phyloP scores from a whole-genome alignment of 2,329 filamentous ascomycete species.

The Colletotrichum tamarilloi region DNA sequence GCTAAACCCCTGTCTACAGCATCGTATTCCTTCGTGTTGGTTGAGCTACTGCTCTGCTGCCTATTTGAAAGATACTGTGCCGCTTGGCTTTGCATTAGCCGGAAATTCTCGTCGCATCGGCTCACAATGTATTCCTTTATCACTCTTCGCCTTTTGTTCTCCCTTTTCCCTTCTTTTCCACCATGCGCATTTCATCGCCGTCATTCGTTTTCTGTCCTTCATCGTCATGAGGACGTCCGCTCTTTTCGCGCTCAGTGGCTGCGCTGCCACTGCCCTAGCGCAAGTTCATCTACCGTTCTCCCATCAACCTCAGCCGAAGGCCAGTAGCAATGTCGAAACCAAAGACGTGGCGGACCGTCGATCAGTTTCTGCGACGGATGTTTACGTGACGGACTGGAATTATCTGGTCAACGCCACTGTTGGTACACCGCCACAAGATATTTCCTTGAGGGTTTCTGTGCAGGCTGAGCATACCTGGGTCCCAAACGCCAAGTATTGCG shows the following conservation, averaged over 20 bases:
- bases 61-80: conserved; percentile 11
- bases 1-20: conserved; percentile 13
- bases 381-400: background rate
- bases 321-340: background rate
- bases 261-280: conserved; percentile 2
- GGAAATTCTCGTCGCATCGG: background rate
- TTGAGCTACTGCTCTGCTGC: conserved; percentile 7
- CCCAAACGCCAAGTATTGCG: background rate
- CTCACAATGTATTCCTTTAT: background rate
- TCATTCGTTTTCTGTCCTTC: background rate
- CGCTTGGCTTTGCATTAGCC: background rate
- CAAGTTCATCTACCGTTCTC: conserved; percentile 18
- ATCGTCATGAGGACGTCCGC: conserved; percentile 11
- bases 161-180: background rate
- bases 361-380: background rate
- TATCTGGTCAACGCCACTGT: conserved; percentile 30
- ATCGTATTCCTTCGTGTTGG: background rate
- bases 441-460: conserved; percentile 12
- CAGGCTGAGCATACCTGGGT: conserved; percentile 9
- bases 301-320: background rate
- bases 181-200: background rate
- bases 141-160: background rate
- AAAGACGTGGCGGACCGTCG: background rate
- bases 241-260: background rate
- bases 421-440: conserved; percentile 27